Evolutionary conservation across 805 yeast species (phyloP).

Genomic region (Wickerhamiella allomyrinae): DNA sequence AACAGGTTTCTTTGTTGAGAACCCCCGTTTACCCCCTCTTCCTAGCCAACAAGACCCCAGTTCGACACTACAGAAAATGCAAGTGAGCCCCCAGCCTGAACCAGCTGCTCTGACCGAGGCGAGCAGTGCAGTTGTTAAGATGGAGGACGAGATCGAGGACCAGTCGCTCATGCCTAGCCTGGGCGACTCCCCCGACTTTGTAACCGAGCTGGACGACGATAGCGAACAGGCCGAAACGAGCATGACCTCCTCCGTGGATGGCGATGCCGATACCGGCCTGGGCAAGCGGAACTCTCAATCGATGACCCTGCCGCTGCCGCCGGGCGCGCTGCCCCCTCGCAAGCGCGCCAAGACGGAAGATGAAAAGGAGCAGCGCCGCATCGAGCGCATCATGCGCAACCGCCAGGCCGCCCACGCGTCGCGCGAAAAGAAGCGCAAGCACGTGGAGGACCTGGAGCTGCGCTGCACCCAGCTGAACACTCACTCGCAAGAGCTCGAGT

Average conservation of each 20-base stretch:
- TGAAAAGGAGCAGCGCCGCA: constrained; percentile 91
- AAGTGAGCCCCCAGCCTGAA: background rate
- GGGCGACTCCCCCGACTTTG: background rate
- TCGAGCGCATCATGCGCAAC: constrained; percentile 84
- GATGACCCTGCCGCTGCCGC: constrained; percentile 24
- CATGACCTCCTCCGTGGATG: background rate
- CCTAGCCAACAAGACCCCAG: no score
- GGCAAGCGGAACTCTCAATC: constrained; percentile 22
- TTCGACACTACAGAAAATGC: constrained; percentile 1
- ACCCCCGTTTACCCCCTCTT: background rate
- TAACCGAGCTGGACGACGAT: constrained; percentile 2
- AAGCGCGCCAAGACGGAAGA: constrained; percentile 93
- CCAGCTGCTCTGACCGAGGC: constrained; percentile 3
- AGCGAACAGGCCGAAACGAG: background rate
- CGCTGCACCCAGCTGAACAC: constrained; percentile 25
- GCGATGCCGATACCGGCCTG: background rate
- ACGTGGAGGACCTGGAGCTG: constrained; percentile 69
- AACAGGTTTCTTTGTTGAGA: background rate
- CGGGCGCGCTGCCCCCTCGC: constrained; percentile 67
- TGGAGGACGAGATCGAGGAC: background rate
- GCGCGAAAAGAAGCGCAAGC: constrained; percentile 88
- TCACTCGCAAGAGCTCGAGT: constrained; percentile 19
- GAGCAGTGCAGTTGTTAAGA: constrained; percentile 2
- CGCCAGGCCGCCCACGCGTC: constrained; percentile 97
- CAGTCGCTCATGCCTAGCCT: background rate